phyloP scores from a whole-genome alignment of 768 basidiomycete genomes.

The Hemileccinum impolitum region DNA sequence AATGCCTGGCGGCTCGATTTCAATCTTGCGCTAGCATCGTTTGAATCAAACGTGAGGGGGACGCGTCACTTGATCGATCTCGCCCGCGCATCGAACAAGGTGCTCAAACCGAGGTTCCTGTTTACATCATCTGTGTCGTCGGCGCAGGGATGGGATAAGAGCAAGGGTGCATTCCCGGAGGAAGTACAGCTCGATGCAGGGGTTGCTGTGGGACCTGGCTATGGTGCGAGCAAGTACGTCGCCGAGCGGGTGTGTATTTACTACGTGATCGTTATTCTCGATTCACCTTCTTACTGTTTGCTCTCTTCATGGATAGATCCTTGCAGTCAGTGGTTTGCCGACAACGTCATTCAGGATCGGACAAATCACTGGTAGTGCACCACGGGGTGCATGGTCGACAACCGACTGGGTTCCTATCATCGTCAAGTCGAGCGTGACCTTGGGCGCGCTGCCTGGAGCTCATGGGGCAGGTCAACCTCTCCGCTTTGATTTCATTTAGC shows the following conservation, averaged over 20 bases:
- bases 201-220: constrained; percentile 33
- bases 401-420: constrained; percentile 37
- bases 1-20: constrained; percentile 52
- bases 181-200: constrained; percentile 24
- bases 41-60: constrained; percentile 46
- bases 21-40: constrained; percentile 47
- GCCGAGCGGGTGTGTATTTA: constrained; percentile 30
- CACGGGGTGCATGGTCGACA: constrained; percentile 37
- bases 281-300: background rate
- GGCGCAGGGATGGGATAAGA: constrained; percentile 17
- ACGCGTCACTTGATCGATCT: constrained; percentile 28
- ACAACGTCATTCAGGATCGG: constrained; percentile 36
- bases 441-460: constrained; percentile 31
- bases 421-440: constrained; percentile 31
- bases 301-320: constrained; percentile 16
- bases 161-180: constrained; percentile 29
- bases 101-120: constrained; percentile 32
- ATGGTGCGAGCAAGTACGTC: constrained; percentile 38
- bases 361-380: constrained; percentile 33
- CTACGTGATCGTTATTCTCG: background rate
- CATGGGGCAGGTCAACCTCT: constrained; percentile 21
- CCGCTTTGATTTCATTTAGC: background rate
- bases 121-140: constrained; percentile 40
- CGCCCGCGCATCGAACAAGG: constrained; percentile 28
- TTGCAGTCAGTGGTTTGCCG: constrained; percentile 31